Evolutionary conservation across 306 rosid species (phyloP), one percentile per base, ranked within the genome.

Genomic region (Aeschynomene evenia): DNA sequence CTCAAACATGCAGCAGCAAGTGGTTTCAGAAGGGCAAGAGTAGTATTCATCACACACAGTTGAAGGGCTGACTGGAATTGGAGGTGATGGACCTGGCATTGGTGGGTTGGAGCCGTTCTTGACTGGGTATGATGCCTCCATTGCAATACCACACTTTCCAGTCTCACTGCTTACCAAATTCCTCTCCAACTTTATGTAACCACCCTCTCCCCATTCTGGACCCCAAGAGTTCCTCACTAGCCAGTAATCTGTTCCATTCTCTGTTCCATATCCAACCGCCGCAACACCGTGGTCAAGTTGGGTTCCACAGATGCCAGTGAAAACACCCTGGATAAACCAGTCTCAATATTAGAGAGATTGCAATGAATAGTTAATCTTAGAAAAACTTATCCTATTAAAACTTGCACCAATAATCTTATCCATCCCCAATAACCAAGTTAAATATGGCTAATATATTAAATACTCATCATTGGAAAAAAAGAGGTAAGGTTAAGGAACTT

Each of bases 181-280:
- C 2, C 95, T 80, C 84, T 90, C 89, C 63, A 94, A 1, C 82
- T 55, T 91, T 16, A 91, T 84, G 81, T 79, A 94, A 12, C 99
- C 99, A 20, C 31, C 13, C 71, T 90, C 99, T 4, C 96, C 97
- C 99, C 99, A 94, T 22, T 6, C 29, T 20, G 86, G 1, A 3
- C 96, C 97, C 99, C 99, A 94, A 1, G 97, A 94, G 77, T 91
- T 94, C 84, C 81, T 88, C 74, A 94, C 96, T 18, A 85, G 19
- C 99, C 97, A 94, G 49, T 83, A 87, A 67, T 91, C 96, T 9
- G 11, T 59, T 0, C 87, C 95, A 18, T 87, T 53, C 4, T 94
- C 89, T 0, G 89, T 85, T 56, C 97, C 95, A 46, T 94, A 90
- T 8, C 99, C 99, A 5, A 94, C 95, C 0, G 58, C 84, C 3